Conservation (phyloP, 1,284 basidiomycete species). For the Ustilago esculenta region DNA sequence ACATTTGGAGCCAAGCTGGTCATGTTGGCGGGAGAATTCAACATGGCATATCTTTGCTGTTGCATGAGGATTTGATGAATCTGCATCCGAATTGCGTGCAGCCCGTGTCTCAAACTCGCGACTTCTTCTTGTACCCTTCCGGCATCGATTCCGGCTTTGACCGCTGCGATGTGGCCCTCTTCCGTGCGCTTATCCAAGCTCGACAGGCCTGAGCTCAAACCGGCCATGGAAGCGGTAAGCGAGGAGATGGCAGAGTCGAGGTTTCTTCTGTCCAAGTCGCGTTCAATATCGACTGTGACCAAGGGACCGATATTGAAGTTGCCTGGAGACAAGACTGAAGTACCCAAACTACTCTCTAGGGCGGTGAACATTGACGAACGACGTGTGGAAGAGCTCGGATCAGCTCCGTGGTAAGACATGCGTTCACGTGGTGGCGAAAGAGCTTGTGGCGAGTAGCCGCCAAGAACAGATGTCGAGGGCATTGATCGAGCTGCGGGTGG, state of each 20-base stretch:
- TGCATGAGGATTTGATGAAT: conserved; percentile 49
- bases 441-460: not conserved
- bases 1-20: not conserved
- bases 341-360: conserved; percentile 3
- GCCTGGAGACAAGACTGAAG: conserved; percentile 2
- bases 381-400: not conserved
- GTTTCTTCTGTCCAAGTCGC: conserved; percentile 19
- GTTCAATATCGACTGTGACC: not conserved
- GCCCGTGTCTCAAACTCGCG: conserved; percentile 40
- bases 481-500: conserved; percentile 32
- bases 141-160: conserved; percentile 46
- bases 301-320: conserved; percentile 1
- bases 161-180: conserved; percentile 42
- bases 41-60: conserved; percentile 44
- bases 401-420: conserved; percentile 4
- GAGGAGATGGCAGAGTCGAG: conserved; percentile 29
- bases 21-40: conserved; percentile 1
- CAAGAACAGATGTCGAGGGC: conserved; percentile 14
- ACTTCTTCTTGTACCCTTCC: conserved; percentile 51
- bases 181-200: conserved; percentile 41
- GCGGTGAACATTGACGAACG: conserved; percentile 6
- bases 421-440: conserved; percentile 23
- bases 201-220: conserved; percentile 14
- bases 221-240: conserved; percentile 19
- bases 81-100: conserved; percentile 53